Percentiles rank a stretch among this genome's conserved stretches.
Conservation (phyloP, 768 basidiomycete species). For the Dendrothele bispora region DNA sequence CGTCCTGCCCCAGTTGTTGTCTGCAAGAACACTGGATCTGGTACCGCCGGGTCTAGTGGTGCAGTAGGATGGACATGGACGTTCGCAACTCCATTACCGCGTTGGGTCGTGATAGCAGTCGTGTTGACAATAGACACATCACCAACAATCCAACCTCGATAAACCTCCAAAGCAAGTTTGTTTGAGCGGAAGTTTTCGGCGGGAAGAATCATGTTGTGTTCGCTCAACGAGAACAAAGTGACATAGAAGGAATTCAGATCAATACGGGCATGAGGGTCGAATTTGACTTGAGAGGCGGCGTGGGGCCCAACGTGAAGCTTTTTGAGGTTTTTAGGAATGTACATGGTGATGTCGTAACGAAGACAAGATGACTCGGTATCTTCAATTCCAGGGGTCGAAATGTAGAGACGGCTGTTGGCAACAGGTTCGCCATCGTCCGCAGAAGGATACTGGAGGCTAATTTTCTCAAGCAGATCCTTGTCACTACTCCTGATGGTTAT, state of each 20-base stretch:
- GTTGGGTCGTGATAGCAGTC: slow-evolving; percentile 46
- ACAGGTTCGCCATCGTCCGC: slow-evolving; percentile 27
- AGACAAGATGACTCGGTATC: slow-evolving; percentile 37
- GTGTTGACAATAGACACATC: slow-evolving; percentile 45
- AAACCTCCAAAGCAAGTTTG: slow-evolving; percentile 42
- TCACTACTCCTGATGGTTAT: slow-evolving; percentile 46
- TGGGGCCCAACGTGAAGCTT: slow-evolving; percentile 47
- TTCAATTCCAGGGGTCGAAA: slow-evolving; percentile 35
- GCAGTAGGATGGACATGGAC: slow-evolving; percentile 45
- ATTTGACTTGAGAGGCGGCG: slow-evolving; percentile 46
- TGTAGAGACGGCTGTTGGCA: slow-evolving; percentile 33
- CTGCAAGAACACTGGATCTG: slow-evolving; percentile 34
- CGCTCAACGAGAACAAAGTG: slow-evolving; percentile 36
- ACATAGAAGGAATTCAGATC: slow-evolving; percentile 44
- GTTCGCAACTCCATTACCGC: slow-evolving; percentile 49
- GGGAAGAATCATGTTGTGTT: slow-evolving; percentile 48
- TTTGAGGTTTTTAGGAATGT: slow-evolving; percentile 49
- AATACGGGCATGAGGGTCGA: slow-evolving; percentile 43
- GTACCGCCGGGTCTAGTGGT: slow-evolving; percentile 29
- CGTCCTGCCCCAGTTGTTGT: slow-evolving; percentile 57
- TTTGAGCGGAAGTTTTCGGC: slow-evolving; percentile 39
- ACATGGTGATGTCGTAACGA: slow-evolving; percentile 54
- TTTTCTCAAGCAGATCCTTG: slow-evolving; percentile 35
- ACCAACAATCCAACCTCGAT: slow-evolving; percentile 61
- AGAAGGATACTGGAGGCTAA: slow-evolving; percentile 36